These are phyloP conservation scores for Haplosporangium sp. DNA, from an alignment of 371 early-diverging fungal genomes.

Conservation along the genomic window DNA sequence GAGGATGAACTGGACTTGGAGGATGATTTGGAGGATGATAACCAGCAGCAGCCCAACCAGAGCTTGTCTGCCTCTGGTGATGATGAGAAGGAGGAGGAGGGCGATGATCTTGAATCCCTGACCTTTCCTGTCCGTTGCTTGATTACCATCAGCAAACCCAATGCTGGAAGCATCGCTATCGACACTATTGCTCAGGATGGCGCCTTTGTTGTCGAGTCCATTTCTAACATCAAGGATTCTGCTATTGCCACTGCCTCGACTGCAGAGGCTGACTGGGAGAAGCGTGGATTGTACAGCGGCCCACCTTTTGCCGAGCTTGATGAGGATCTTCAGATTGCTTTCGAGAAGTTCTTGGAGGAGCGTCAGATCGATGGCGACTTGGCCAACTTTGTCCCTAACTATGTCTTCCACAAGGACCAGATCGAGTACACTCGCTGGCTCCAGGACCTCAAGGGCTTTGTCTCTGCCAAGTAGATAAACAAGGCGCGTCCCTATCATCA, in stretches of 20 bases:
- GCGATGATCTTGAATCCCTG: slow-evolving; percentile 57
- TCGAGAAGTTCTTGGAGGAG: slow-evolving; percentile 88
- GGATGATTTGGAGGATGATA: slow-evolving; percentile 56
- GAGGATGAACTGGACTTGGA: slow-evolving; percentile 66
- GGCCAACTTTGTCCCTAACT: slow-evolving; percentile 87
- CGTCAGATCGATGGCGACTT: slow-evolving; percentile 86
- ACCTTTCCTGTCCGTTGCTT: slow-evolving; percentile 84
- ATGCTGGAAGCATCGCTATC: slow-evolving; percentile 82
- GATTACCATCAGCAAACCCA: slow-evolving; percentile 84
- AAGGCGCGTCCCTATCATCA: background rate
- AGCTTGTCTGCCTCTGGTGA: slow-evolving; percentile 58
- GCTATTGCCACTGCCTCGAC: slow-evolving; percentile 75
- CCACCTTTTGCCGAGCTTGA: slow-evolving; percentile 94
- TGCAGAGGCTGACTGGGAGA: slow-evolving; percentile 93
- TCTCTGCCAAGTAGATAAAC: slow-evolving; percentile 65
- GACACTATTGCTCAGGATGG: slow-evolving; percentile 87
- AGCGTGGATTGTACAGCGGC: slow-evolving; percentile 90
- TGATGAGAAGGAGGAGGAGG: slow-evolving; percentile 68
- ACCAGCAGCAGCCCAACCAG: slow-evolving; percentile 51
- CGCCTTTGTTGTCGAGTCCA: slow-evolving; percentile 85
- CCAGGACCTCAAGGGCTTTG: slow-evolving; percentile 79
- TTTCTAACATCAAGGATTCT: slow-evolving; percentile 77
- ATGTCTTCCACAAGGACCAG: slow-evolving; percentile 95
- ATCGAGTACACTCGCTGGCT: slow-evolving; percentile 93
- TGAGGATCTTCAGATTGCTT: slow-evolving; percentile 81